Conservation (phyloP, 148 eudicot species). For the Persicaria maculosa region DNA sequence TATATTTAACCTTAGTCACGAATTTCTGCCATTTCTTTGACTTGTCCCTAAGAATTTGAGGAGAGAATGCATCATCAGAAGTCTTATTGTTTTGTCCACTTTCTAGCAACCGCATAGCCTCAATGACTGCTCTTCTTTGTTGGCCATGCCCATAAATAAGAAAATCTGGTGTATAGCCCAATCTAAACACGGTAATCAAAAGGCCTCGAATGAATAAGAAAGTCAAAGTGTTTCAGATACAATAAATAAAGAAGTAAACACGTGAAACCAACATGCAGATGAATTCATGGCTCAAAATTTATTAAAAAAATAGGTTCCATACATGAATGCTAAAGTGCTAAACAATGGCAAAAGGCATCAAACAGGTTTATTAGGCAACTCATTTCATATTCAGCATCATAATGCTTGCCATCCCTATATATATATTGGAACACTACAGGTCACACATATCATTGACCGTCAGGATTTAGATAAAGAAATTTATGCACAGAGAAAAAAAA, state of each 20-base stretch:
- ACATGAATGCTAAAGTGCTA: not conserved
- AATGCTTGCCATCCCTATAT: not conserved
- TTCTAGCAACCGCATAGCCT: constrained; percentile 74
- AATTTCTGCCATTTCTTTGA: constrained; percentile 90
- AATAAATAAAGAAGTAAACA: too few relatives aligned
- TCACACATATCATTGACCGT: not conserved
- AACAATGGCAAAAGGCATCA: not conserved
- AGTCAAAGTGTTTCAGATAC: not conserved
- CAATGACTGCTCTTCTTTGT: constrained; percentile 86
- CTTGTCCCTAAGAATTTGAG: constrained; percentile 56
- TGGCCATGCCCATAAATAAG: constrained; percentile 90
- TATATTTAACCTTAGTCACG: constrained; percentile 56
- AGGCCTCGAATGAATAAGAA: not conserved
- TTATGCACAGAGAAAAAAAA: not conserved
- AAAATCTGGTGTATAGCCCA: constrained; percentile 78
- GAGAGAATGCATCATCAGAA: constrained; percentile 36
- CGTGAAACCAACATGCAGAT: not conserved
- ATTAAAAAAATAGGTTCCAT: not conserved
- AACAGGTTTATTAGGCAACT: not conserved
- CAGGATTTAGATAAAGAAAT: not conserved
- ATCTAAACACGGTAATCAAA: constrained; percentile 26
- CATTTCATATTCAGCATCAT: too few relatives aligned
- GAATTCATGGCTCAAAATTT: not conserved
- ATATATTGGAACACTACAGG: not conserved
- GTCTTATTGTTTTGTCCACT: constrained; percentile 29